Evolutionary conservation across 371 early-diverging fungal species (phyloP), one percentile per base, ranked within the genome.

Genomic region (Circinella minor): DNA sequence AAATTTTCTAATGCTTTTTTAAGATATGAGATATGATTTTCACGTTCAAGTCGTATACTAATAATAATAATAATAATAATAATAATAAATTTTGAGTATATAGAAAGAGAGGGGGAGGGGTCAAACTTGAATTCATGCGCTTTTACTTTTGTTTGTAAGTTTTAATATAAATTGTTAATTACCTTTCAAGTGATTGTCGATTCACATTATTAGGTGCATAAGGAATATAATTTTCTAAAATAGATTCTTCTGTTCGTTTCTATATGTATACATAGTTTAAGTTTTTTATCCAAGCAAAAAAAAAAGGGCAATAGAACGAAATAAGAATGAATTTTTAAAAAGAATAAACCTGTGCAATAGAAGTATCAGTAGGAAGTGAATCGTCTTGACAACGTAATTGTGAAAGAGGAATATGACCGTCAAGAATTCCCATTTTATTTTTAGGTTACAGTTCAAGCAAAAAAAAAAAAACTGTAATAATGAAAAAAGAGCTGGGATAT

Each of bases 21-120:
- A 1, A 93, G 68, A 72, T 84, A 95, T 36, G 84, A 72, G 8
- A 86, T 74, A 73, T 95, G 95, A 47, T 74, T 81, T 34, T 78
- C 64, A 46, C 87, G 80, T 11, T 77, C 55, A 11, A 90, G 76
- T 27, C 68, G 70, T 36, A 90, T 71, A n/a, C 90, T 90, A 34
- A 15, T 8, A 51, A 54, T 6, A 54, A 6, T n/a, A n/a, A n/a
- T n/a, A n/a, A n/a, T n/a, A n/a, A n/a, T n/a, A n/a, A n/a, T n/a
- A n/a, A n/a, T n/a, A n/a, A n/a, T n/a, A n/a, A n/a, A n/a, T n/a
- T n/a, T n/a, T n/a, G 6, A 13, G 54, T 54, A 13, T 54, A 15
- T 15, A 54, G n/a, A n/a, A 13, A 43, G 6, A 11, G 43, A 3
- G 6, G 43, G 43, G 3, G 11, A 2, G 43, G 43, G 6, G 43